Percentiles rank a stretch among this genome's conserved stretches.
Evolutionary conservation across 1,284 basidiomycete genomes (phyloP).

Genomic region (Austroboletus olivaceoglutinosus): DNA sequence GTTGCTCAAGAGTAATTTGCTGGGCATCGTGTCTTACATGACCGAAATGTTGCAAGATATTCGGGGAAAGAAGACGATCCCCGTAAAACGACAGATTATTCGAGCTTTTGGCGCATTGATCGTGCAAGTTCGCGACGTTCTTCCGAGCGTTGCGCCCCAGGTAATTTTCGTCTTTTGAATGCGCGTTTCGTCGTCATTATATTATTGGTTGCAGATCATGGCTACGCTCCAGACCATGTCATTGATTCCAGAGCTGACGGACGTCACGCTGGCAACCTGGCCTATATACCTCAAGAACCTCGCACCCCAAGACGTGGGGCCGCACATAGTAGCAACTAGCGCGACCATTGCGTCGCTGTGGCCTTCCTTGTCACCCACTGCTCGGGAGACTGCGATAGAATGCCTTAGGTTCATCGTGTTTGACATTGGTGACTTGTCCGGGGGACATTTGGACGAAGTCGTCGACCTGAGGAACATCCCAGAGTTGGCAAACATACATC

Average conservation of each 20-base stretch:
- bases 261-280: conserved; percentile 84
- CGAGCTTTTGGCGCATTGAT: conserved; percentile 80
- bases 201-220: conserved; percentile 70
- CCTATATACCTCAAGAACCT: conserved; percentile 74
- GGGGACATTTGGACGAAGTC: conserved; percentile 68
- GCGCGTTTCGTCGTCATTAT: conserved; percentile 14
- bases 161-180: conserved; percentile 39
- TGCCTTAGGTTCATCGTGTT: conserved; percentile 75
- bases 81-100: conserved; percentile 71
- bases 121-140: conserved; percentile 65
- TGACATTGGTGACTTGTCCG: conserved; percentile 49
- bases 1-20: conserved; percentile 73
- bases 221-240: conserved; percentile 94
- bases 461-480: conserved; percentile 74
- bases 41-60: conserved; percentile 84
- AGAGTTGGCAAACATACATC: conserved; percentile 55
- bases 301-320: conserved; percentile 71
- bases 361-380: conserved; percentile 58
- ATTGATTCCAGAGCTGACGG: conserved; percentile 66
- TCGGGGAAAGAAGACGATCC: conserved; percentile 66
- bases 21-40: conserved; percentile 79
- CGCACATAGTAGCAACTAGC: conserved; percentile 85
- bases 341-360: conserved; percentile 84
- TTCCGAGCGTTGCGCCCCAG: conserved; percentile 81
- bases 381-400: conserved; percentile 54